Base-by-base conservation (phyloP, 2,329 filamentous ascomycete genomes). In the Stagonosporopsis cucurbitacearum region DNA sequence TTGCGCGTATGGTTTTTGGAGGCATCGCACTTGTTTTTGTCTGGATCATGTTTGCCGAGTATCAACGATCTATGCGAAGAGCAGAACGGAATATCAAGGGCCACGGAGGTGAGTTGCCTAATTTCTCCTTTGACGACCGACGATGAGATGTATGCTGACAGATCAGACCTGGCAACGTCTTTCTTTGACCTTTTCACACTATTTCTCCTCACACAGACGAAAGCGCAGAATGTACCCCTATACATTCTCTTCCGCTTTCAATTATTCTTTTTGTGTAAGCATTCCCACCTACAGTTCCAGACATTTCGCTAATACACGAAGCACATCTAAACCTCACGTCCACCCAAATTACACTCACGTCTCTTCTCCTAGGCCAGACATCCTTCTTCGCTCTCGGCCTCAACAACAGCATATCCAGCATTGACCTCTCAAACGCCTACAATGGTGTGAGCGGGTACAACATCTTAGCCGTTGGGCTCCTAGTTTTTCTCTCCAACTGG, bases 401-500 rank as follows among this genome's bases (percentile, higher is more conserved):
- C 71, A 91, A 91, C 42, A 99, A 99, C 74, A 90, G 95, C 36
- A 96, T 99, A 64, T 96, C 93, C 12, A 94, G 90, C n/a, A 86
- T 99, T 66, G 93, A 98, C 70, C 84, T 99, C 19, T 96, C 92
- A 6, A 96, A 89, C 71, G 93, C 93, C 0, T 99, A 99, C 78
- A 99, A 99, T 68, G 95, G 95, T 59, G 83, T 99, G 33, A 84
- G 83, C 45, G 86, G 83, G 52, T 99, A 96, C 80, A 93, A 90
- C 69, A 81, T 95, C 59, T 60, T 86, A n/a, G 82, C 87, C 15
- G 95, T 99, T 15, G 95, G 92, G 0, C 59, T 91, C 3, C 81
- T 99, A 47, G 92, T 93, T 2, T 96, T 97, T 69, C 73, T 92
- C 6, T 86, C 90, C 65, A 99, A 99, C 73, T 99, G 94, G 93